These are phyloP conservation scores for Tripterygium wilfordii DNA, from an alignment of 177 flowering plant genomes.

Conservation along the genomic window DNA sequence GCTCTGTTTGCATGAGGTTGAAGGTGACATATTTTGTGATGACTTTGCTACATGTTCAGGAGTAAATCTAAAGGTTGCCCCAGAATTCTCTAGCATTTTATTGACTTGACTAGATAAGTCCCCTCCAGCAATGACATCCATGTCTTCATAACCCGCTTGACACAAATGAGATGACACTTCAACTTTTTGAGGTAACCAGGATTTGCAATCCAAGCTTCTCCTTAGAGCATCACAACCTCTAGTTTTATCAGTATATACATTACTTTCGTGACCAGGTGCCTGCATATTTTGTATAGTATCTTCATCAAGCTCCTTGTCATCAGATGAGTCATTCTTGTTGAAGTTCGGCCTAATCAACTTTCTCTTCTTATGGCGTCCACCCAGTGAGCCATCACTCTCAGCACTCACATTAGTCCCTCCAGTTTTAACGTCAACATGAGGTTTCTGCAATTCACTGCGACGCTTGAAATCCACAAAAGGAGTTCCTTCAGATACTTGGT, in stretches of 20 bases:
- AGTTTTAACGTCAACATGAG: background rate
- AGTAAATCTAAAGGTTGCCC: background rate
- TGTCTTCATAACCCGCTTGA: background rate
- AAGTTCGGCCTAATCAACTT: constrained; percentile 43
- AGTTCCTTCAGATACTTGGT: constrained; percentile 4
- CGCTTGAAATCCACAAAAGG: constrained; percentile 34
- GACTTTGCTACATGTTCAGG: constrained; percentile 2
- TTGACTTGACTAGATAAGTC: background rate
- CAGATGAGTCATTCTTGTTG: background rate
- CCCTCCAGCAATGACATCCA: background rate
- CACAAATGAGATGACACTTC: background rate
- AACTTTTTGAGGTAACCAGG: background rate
- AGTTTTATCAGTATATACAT: background rate
- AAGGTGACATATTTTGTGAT: background rate
- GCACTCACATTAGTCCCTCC: constrained; percentile 2
- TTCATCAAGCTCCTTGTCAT: background rate
- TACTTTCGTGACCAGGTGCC: background rate
- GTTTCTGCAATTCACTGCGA: constrained; percentile 31
- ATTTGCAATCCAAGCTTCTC: background rate
- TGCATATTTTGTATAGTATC: background rate
- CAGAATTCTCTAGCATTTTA: background rate
- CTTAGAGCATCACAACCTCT: background rate
- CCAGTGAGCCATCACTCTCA: constrained; percentile 2
- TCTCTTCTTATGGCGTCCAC: constrained; percentile 25
- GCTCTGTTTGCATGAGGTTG: background rate